Base-by-base conservation (phyloP, 371 early-diverging fungal species). In the Encephalitozoon hellem region DNA sequence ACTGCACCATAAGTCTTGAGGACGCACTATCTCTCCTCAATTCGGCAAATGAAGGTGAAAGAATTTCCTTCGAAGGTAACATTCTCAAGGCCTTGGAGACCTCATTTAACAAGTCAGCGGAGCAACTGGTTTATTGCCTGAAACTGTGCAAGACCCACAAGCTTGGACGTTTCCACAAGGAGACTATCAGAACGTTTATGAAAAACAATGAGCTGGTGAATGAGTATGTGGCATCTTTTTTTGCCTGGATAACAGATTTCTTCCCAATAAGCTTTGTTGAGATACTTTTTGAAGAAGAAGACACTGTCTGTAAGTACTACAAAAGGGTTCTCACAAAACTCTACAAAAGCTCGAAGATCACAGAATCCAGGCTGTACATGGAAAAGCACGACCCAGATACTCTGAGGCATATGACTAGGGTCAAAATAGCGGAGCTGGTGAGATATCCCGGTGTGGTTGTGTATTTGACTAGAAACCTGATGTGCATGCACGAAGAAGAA, bases 141-240 rank as follows among this genome's bases (percentile, higher is more conserved):
- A 59, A 59, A 38, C 21, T n/a, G 34, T 59, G 38, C 21, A 30
- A 32, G 12, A 38, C 30, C 18, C 34, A 30, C 12, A n/a, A 34
- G 59, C 59, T 38, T 34, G 28, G 59, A 4, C 38, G 11, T 21
- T 21, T 59, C 3, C 59, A 59, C 11, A 59, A 59, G 21, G 30
- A 59, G 11, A 2, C 34, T 34, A 34, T 59, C 12, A 59, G 18
- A n/a, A 5, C n/a, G 34, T 59, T 59, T 34, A 59, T 59, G 59
- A 59, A 59, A 11, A 59, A 59, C 4, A 59, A 59, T 38, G 59
- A 59, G 59, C 15, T 59, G 34, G 59, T 59, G 18, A 59, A 59
- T 34, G 59, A 34, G 6, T 32, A 59, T 59, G 59, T 59, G 6
- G 59, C 34, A 34, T 59, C 59, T 12, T 30, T 59, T 12, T 59